Percentiles rank a stretch among this genome's conserved stretches.
phyloP scores from a whole-genome alignment of 257 asterid genomes.

The Solanum sejunctum region DNA sequence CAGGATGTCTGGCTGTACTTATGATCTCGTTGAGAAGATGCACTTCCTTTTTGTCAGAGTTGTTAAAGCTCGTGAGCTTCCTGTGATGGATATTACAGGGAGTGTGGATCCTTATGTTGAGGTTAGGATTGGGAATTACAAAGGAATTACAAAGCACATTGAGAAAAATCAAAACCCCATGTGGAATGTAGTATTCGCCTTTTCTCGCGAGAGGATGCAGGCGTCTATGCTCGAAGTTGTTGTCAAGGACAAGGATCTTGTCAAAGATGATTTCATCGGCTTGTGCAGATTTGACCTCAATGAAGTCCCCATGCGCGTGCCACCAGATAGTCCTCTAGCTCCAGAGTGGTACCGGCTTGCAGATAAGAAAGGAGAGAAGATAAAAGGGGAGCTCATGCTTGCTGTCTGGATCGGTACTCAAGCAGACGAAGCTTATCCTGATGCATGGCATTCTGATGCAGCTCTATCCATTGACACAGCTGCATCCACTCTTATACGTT shows the following conservation, averaged over 20 bases:
- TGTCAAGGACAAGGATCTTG: conserved; percentile 72
- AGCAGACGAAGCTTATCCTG: conserved; percentile 91
- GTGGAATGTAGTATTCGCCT: conserved; percentile 88
- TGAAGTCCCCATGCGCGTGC: conserved; percentile 83
- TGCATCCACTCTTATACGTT: conserved; percentile 56
- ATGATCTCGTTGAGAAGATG: conserved; percentile 91
- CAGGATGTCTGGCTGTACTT: conserved; percentile 43
- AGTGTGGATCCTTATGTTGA: conserved; percentile 78
- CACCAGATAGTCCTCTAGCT: conserved; percentile 92
- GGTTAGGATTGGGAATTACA: conserved; percentile 66
- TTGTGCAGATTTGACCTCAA: conserved; percentile 54
- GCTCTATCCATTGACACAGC: conserved; percentile 69
- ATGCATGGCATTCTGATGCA: conserved; percentile 93
- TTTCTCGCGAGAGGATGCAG: conserved; percentile 79
- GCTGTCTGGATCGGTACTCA: conserved; percentile 94
- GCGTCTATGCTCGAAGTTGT: conserved; percentile 79
- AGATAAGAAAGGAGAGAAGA: conserved; percentile 73
- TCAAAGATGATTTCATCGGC: conserved; percentile 80
- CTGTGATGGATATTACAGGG: conserved; percentile 78
- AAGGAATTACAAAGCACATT: conserved; percentile 73
- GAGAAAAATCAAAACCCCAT: conserved; percentile 66
- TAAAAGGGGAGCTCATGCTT: conserved; percentile 80
- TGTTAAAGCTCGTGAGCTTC: conserved; percentile 89
- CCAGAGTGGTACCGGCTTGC: conserved; percentile 87
- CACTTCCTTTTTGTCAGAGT: conserved; percentile 78